A percentile compares a stretch with the other conserved stretches of the same genome.
phyloP scores from a whole-genome alignment of 345 rosid species.

The Ceriops tagal region DNA sequence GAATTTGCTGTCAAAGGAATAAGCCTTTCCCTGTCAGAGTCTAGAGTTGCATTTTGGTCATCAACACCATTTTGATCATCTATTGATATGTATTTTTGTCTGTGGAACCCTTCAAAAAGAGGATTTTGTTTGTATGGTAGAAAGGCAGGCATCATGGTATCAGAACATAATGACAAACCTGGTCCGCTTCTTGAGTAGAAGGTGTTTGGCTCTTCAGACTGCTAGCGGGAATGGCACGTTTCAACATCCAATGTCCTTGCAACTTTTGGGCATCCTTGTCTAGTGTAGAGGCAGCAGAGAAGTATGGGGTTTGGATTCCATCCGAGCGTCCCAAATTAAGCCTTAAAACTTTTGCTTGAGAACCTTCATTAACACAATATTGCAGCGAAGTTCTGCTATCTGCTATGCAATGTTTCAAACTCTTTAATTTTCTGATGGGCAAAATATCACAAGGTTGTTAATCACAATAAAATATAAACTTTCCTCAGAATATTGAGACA shows the following conservation, averaged over 20 bases:
- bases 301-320: constrained; percentile 55
- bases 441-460: constrained; percentile 13
- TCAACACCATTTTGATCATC: constrained; percentile 20
- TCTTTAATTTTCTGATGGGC: constrained; percentile 56
- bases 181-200: constrained; percentile 38
- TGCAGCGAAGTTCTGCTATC: constrained; percentile 61
- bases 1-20: constrained; percentile 28
- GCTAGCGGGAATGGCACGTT: constrained; percentile 61
- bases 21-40: constrained; percentile 22
- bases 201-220: constrained; percentile 51
- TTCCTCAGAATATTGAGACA: not conserved
- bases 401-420: constrained; percentile 57
- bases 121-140: constrained; percentile 50
- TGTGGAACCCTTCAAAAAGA: constrained; percentile 47
- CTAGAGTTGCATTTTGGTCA: constrained; percentile 14
- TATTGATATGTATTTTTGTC: constrained; percentile 21
- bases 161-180: constrained; percentile 34
- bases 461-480: not conserved
- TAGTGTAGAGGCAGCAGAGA: constrained; percentile 56
- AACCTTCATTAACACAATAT: constrained; percentile 54
- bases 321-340: constrained; percentile 48
- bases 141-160: constrained; percentile 33
- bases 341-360: constrained; percentile 61
- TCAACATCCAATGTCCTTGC: constrained; percentile 32
- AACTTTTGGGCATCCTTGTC: constrained; percentile 24